Evolutionary conservation across 2,329 filamentous ascomycete species (phyloP).

Genomic region (Pestalotiopsis sp.): DNA sequence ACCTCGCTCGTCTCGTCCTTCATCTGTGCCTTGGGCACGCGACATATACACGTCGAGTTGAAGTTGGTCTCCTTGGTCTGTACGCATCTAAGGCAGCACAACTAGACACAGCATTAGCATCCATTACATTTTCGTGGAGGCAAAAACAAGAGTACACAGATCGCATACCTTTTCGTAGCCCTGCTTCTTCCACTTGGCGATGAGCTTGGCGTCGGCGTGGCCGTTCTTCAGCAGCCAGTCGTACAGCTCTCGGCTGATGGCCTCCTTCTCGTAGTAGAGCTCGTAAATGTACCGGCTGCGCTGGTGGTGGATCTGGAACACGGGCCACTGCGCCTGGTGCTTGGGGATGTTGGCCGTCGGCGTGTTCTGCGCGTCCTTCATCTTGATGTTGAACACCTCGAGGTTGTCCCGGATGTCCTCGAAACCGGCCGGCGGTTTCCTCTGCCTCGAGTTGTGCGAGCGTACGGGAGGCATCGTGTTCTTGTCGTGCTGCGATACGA

Average conservation of each 20-base stretch:
- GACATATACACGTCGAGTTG: constrained; percentile 95
- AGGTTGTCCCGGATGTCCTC: constrained; percentile 87
- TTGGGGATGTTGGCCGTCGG: constrained; percentile 78
- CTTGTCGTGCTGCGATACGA: background rate
- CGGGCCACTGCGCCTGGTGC: constrained; percentile 93
- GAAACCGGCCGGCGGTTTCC: constrained; percentile 84
- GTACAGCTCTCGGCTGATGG: constrained; percentile 89
- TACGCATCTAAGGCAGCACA: constrained; percentile 94
- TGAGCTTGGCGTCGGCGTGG: constrained; percentile 92
- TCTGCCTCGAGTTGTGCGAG: constrained; percentile 70
- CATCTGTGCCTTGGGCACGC: constrained; percentile 85
- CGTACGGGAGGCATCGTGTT: constrained; percentile 74
- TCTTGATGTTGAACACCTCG: constrained; percentile 84
- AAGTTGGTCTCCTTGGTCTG: constrained; percentile 99
- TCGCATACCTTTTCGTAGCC: constrained; percentile 88
- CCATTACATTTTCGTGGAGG: background rate
- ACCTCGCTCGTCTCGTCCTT: constrained; percentile 84
- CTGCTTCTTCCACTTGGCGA: constrained; percentile 99
- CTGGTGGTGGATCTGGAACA: constrained; percentile 96
- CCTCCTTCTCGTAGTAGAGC: constrained; percentile 96
- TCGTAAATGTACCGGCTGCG: constrained; percentile 94
- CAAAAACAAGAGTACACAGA: constrained; percentile 13
- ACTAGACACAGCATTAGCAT: constrained; percentile 49
- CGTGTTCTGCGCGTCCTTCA: constrained; percentile 94
- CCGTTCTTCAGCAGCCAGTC: constrained; percentile 97